Base-by-base conservation (phyloP, 208 protist genomes). In the Kentomonas sorsogonicus region DNA sequence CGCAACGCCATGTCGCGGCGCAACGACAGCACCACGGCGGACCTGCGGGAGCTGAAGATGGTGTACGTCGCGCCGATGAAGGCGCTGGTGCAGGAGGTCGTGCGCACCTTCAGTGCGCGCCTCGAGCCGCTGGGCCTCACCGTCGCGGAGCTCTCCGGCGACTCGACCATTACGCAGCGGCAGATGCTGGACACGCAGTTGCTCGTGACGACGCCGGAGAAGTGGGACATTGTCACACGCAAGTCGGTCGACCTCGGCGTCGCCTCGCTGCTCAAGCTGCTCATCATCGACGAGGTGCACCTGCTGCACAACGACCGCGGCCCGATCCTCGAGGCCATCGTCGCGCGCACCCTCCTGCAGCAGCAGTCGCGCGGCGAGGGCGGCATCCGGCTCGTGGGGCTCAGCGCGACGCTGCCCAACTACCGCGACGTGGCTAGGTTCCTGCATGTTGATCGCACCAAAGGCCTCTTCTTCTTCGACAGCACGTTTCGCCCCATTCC, bases 51-150 rank as follows among this genome's bases (percentile, higher is more conserved):
- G 15, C 86, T 99, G 46, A 99, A 99, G 76, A 97, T 99, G 71
- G 96, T 99, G 9, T 99, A 99, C 75, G 86, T 99, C 22, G 98
- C 99, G 0, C 99, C 99, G 4, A 99, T 99, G 99, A 99, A 99
- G 77, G 97, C 99, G 15, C 79, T 99, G 2, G 99, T 99, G 30
- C 94, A 98, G 65, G 98, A 99, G 74, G 98, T 99, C 56, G 97
- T 99, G 30, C 71, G 74, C 13, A 99, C 97, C 50, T 99, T 99
- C 54, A 79, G 64, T 0, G 65, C 78, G 48, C 74, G 97, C 6
- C 78, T 99, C 13, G 68, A 82, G 53, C 67, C 69, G n/a, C 95
- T 97, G 33, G 97, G 96, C 20, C 83, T 99, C 26, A 86, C 62
- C 15, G 95, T 99, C 4, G 66, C 79, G 20, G 99, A 99, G 78